Percentiles rank a stretch among this genome's conserved stretches.
Conservation (phyloP, 1,284 basidiomycete species). For the Sporisorium exsertum region DNA sequence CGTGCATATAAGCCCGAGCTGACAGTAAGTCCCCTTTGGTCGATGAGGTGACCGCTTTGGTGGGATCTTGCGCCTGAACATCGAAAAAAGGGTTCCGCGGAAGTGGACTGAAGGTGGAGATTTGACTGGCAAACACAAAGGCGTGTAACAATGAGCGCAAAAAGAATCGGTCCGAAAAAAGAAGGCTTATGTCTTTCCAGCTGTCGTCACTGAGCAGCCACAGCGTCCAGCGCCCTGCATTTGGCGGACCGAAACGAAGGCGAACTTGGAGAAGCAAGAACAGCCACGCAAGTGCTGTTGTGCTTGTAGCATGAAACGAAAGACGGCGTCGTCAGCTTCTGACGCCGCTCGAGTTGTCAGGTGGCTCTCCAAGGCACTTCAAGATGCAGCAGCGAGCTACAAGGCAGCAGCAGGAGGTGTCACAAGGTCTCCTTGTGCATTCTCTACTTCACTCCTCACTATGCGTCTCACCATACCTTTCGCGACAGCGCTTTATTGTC, state of each 20-base stretch:
- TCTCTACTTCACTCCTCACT: neutral
- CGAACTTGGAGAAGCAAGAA: neutral
- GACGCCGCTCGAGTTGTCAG: too few species aligned
- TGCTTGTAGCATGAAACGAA: neutral
- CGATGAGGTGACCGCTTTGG: too few species aligned
- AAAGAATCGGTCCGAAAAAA: neutral
- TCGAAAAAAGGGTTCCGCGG: neutral
- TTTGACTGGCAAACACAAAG: too few species aligned
- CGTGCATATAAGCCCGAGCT: too few species aligned
- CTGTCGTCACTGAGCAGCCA: too few species aligned
- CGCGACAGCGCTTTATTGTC: too few species aligned
- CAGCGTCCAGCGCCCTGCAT: neutral
- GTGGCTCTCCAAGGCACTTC: neutral
- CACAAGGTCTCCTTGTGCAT: too few species aligned
- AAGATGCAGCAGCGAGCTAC: neutral
- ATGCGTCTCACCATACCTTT: neutral
- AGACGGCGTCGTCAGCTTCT: neutral
- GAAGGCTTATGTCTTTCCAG: neutral
- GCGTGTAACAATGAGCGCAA: neutral
- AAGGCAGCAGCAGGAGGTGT: too few species aligned
- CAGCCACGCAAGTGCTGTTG: neutral
- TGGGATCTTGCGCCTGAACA: neutral
- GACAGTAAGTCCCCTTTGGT: too few species aligned
- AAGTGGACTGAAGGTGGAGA: neutral
- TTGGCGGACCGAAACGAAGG: neutral